Percentiles rank a stretch among this genome's conserved stretches.
These are phyloP conservation scores for Lophiotrema nucula DNA, from an alignment of 495 filamentous ascomycete genomes.

Conservation along the genomic window DNA sequence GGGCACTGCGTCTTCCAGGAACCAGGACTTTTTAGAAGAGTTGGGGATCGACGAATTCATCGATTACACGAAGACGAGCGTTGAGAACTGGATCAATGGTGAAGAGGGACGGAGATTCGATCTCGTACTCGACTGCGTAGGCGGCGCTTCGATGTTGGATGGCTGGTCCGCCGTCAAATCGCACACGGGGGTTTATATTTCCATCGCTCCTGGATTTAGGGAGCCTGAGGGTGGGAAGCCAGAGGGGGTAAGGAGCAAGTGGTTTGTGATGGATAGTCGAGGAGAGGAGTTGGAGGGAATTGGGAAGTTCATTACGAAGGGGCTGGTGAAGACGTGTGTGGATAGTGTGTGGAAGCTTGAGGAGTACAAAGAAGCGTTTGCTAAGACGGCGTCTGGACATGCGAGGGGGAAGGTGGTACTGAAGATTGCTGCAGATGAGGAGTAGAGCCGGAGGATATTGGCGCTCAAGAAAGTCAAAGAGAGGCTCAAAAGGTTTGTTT, in stretches of 20 bases:
- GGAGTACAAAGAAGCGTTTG: slow-evolving; percentile 41
- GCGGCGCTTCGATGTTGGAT: slow-evolving; percentile 45
- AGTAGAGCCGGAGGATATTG: not conserved
- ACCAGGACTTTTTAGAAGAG: slow-evolving; percentile 42
- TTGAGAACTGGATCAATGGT: slow-evolving; percentile 44
- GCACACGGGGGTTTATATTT: slow-evolving; percentile 46
- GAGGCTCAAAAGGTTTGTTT: not conserved
- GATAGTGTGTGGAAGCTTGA: slow-evolving; percentile 54
- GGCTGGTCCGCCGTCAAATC: slow-evolving; percentile 50
- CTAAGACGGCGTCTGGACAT: slow-evolving; percentile 25
- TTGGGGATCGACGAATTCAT: slow-evolving; percentile 51
- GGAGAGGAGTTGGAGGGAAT: slow-evolving; percentile 47
- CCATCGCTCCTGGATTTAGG: slow-evolving; percentile 52
- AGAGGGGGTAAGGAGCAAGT: slow-evolving; percentile 41
- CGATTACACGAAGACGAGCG: slow-evolving; percentile 44
- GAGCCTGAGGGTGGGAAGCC: slow-evolving; percentile 38
- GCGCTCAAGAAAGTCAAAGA: no score
- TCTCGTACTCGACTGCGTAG: slow-evolving; percentile 54
- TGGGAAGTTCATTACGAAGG: slow-evolving; percentile 47
- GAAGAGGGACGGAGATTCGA: slow-evolving; percentile 41
- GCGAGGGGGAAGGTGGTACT: slow-evolving; percentile 36
- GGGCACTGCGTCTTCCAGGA: slow-evolving; percentile 42
- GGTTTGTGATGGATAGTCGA: slow-evolving; percentile 50
- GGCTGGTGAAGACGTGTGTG: slow-evolving; percentile 42
- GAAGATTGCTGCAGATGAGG: slow-evolving; percentile 17